Conservation (phyloP, 345 rosid species). For the Cardiospermum halicacabum region DNA sequence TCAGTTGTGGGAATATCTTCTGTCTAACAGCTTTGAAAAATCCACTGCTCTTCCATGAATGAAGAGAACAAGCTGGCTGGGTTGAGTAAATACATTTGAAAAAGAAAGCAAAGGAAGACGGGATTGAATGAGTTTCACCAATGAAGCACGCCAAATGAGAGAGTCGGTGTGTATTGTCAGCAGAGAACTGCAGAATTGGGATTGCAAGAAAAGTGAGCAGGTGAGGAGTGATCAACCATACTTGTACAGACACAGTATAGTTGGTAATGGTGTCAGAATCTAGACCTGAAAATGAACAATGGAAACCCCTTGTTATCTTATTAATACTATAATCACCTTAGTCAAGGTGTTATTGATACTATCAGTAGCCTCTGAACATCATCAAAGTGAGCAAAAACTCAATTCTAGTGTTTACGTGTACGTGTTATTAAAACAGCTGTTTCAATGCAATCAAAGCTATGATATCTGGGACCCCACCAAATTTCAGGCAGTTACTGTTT, state of each 20-base stretch:
- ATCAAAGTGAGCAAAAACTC: conserved; percentile 1
- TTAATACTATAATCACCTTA: background rate
- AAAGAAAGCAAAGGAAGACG: background rate
- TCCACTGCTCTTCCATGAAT: background rate
- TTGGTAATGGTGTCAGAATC: conserved; percentile 3
- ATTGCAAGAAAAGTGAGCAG: conserved; percentile 8
- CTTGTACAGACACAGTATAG: background rate
- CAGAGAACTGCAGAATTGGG: conserved; percentile 6
- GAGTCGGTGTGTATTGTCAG: conserved; percentile 8
- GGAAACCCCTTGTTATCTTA: background rate
- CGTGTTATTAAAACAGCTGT: background rate
- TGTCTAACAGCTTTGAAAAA: background rate
- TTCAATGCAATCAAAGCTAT: background rate
- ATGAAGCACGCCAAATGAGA: background rate
- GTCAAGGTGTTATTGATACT: background rate
- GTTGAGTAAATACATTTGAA: background rate
- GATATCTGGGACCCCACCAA: conserved; percentile 3
- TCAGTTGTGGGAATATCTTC: background rate
- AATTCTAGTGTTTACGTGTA: background rate
- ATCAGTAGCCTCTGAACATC: background rate
- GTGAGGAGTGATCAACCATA: background rate
- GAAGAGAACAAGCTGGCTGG: background rate
- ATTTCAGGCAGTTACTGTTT: background rate
- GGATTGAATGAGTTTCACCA: background rate
- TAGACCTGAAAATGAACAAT: background rate